Conservation (phyloP, 208 protist species). For the Vickermania ingenoplastis region DNA sequence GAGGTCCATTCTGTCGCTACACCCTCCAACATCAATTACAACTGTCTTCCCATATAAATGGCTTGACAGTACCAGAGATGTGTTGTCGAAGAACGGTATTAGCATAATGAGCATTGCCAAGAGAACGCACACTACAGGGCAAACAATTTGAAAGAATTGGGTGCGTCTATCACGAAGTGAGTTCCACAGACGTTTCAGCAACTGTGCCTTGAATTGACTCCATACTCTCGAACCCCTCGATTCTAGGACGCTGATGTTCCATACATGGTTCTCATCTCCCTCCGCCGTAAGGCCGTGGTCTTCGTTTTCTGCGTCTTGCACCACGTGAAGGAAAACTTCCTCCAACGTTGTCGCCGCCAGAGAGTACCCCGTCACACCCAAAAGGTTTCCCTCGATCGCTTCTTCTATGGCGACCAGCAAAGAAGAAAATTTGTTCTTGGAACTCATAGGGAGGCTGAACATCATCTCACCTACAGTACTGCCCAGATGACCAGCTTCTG, state of each 20-base stretch:
- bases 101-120: constrained; percentile 65
- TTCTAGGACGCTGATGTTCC: constrained; percentile 23
- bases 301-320: constrained; percentile 30
- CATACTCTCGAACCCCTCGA: neutral
- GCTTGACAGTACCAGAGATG: constrained; percentile 17
- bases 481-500: constrained; percentile 18
- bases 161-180: constrained; percentile 53
- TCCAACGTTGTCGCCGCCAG: constrained; percentile 66
- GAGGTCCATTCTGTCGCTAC: constrained; percentile 14
- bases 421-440: constrained; percentile 22
- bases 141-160: constrained; percentile 63
- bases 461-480: constrained; percentile 28
- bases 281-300: neutral
- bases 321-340: constrained; percentile 64
- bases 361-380: constrained; percentile 38
- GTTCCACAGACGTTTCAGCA: constrained; percentile 50
- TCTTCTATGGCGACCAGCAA: constrained; percentile 37
- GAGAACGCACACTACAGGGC: constrained; percentile 48
- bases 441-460: constrained; percentile 41
- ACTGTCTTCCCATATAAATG: constrained; percentile 20
- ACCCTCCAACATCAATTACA: constrained; percentile 20
- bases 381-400: neutral
- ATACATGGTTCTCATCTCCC: constrained; percentile 19
- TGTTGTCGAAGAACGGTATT: constrained; percentile 23
- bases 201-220: constrained; percentile 44